Conservation (phyloP, 2,329 filamentous ascomycete genomes). For the Aspergillus amoenus region DNA sequence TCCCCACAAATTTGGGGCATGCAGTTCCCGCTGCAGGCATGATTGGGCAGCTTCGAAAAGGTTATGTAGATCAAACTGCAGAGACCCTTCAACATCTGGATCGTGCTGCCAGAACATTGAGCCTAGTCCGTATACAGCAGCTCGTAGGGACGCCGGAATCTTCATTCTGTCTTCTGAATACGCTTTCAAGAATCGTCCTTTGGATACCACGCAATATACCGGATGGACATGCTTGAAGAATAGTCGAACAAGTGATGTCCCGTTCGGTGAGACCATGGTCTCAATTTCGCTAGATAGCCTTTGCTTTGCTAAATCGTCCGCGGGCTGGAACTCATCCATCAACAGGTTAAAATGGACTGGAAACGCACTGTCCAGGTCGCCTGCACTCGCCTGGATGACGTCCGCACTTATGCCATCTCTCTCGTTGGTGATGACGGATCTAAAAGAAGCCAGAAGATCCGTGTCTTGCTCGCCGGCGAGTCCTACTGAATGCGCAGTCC, state of each 20-base stretch:
- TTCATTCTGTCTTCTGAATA: slow-evolving; percentile 40
- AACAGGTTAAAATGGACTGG: slow-evolving; percentile 50
- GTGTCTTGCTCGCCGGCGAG: slow-evolving; percentile 50
- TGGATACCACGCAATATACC: slow-evolving; percentile 46
- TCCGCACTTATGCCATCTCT: slow-evolving; percentile 44
- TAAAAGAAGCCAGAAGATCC: slow-evolving; percentile 48
- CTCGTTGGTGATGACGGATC: slow-evolving; percentile 48
- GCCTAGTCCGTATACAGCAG: slow-evolving; percentile 48
- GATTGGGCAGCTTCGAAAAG: slow-evolving; percentile 45
- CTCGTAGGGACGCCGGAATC: slow-evolving; percentile 48
- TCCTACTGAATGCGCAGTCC: slow-evolving; percentile 49
- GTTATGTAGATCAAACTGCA: slow-evolving; percentile 42
- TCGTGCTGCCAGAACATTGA: slow-evolving; percentile 46
- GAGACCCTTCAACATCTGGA: slow-evolving; percentile 22
- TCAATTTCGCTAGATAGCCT: slow-evolving; percentile 47
- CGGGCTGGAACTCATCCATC: slow-evolving; percentile 47
- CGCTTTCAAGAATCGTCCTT: slow-evolving; percentile 43
- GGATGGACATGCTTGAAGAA: slow-evolving; percentile 51
- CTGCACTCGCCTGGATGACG: slow-evolving; percentile 39
- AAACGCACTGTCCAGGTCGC: slow-evolving; percentile 35
- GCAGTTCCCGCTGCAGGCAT: slow-evolving; percentile 47
- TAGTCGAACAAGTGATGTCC: slow-evolving; percentile 43
- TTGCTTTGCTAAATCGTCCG: slow-evolving; percentile 40
- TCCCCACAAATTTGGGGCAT: slow-evolving; percentile 48
- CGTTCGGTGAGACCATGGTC: slow-evolving; percentile 42